Percentiles rank a stretch among this genome's conserved stretches.
Evolutionary conservation across 2,329 filamentous ascomycete genomes (phyloP).

Genomic region (Trichoderma cornu-damae): DNA sequence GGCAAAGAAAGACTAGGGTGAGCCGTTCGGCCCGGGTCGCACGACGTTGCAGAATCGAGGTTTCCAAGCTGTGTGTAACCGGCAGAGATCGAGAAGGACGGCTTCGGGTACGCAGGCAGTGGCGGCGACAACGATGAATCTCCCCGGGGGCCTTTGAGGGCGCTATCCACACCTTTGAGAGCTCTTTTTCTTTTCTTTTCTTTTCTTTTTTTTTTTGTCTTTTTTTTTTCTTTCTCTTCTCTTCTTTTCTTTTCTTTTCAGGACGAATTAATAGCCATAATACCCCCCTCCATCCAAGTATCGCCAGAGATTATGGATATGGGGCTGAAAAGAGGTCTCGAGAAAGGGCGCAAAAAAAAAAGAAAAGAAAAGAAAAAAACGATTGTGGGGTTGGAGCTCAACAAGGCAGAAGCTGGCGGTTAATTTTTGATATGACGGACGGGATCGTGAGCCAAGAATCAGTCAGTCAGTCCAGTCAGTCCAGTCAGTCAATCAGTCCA

Average conservation of each 20-base stretch:
- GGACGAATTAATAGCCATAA: slow-evolving; percentile 16
- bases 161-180: slow-evolving; percentile 6
- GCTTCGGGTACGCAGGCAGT: neutral
- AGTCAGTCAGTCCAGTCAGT: too few species aligned
- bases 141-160: neutral
- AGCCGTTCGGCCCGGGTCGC: neutral
- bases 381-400: neutral
- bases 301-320: neutral
- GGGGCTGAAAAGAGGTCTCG: neutral
- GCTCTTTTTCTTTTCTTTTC: too few species aligned
- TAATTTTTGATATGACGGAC: neutral
- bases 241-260: too few species aligned
- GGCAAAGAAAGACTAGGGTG: neutral
- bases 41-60: neutral
- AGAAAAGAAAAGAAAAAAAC: too few species aligned
- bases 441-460: slow-evolving; percentile 1
- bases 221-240: too few species aligned
- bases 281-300: neutral
- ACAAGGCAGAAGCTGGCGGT: neutral
- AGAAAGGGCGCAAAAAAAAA: neutral
- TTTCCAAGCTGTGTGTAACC: neutral
- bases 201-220: too few species aligned
- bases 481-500: too few species aligned
- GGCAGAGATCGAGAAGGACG: neutral
- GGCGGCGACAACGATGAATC: neutral